phyloP scores from a whole-genome alignment of 192 early-diverging fungal species.

The Coemansia sp. region DNA sequence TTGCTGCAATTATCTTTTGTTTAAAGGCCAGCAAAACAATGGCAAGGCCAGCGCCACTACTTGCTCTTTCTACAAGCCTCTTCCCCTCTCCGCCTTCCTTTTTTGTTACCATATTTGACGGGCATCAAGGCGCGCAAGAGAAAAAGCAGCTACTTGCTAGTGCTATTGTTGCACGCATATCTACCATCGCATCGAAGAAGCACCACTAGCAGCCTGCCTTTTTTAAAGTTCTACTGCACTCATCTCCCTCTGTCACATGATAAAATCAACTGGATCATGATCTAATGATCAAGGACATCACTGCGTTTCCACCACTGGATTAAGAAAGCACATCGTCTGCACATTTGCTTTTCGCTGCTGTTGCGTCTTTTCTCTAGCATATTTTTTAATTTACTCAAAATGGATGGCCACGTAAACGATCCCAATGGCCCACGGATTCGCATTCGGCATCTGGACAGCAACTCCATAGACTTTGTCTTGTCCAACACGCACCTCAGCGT shows the following conservation, averaged over 20 bases:
- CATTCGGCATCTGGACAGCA: constrained; percentile 41
- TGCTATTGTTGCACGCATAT: neutral
- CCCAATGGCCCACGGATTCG: constrained; percentile 41
- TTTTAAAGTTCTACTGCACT: neutral
- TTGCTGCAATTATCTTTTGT: neutral
- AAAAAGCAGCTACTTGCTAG: neutral
- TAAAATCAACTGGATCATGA: neutral
- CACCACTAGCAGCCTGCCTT: no score
- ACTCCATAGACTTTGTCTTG: constrained; percentile 71
- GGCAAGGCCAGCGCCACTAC: neutral
- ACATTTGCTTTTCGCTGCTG: neutral
- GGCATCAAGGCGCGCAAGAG: neutral
- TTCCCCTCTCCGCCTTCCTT: neutral
- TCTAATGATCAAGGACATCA: neutral
- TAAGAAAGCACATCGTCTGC: neutral
- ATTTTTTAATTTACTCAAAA: constrained; percentile 1
- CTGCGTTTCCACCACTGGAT: neutral
- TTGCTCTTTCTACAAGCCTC: neutral
- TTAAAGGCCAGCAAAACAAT: neutral
- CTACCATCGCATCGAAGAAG: neutral
- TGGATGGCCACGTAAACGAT: constrained; percentile 29
- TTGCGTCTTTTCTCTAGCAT: neutral
- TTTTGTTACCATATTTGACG: neutral
- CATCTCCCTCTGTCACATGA: neutral
- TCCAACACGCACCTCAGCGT: constrained; percentile 78